Conservation (phyloP, 371 early-diverging fungal species). For the Nematocida sp. region DNA sequence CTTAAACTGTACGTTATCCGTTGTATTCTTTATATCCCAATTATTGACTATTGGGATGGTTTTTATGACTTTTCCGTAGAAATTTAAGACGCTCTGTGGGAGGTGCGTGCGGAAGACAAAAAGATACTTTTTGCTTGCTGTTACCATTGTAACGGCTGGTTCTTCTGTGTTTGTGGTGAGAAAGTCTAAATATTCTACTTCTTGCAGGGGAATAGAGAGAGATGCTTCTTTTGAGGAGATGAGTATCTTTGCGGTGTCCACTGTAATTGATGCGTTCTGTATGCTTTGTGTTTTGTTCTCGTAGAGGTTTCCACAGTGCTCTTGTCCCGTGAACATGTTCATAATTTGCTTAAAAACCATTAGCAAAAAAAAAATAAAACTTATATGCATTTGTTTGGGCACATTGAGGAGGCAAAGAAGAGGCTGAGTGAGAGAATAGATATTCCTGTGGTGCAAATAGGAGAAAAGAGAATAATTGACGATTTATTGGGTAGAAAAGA, state of each 20-base stretch:
- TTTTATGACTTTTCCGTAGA: constrained; percentile 28
- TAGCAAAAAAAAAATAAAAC: constrained; percentile 16
- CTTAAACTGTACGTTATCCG: constrained; percentile 3
- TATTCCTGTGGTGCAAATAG: too few relatives aligned
- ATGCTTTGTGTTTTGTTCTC: constrained; percentile 7
- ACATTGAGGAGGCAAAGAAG: background rate
- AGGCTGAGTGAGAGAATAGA: background rate
- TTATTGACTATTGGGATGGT: constrained; percentile 24
- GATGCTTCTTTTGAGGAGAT: background rate
- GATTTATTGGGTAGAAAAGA: too few relatives aligned
- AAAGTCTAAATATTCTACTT: constrained; percentile 43
- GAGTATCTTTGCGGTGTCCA: constrained; percentile 1
- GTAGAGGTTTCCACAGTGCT: constrained; percentile 36
- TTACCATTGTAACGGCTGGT: background rate
- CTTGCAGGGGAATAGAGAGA: background rate
- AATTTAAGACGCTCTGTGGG: constrained; percentile 16
- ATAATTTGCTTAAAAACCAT: constrained; percentile 45
- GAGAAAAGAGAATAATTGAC: too few relatives aligned
- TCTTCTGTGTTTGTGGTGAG: constrained; percentile 31
- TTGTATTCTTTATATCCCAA: constrained; percentile 15
- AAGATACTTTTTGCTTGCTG: constrained; percentile 11
- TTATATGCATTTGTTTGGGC: background rate
- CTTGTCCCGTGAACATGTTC: constrained; percentile 14
- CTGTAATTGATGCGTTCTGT: constrained; percentile 16
- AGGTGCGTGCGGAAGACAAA: constrained; percentile 43